phyloP scores from a whole-genome alignment of 345 rosid species.

The Populus simonii region DNA sequence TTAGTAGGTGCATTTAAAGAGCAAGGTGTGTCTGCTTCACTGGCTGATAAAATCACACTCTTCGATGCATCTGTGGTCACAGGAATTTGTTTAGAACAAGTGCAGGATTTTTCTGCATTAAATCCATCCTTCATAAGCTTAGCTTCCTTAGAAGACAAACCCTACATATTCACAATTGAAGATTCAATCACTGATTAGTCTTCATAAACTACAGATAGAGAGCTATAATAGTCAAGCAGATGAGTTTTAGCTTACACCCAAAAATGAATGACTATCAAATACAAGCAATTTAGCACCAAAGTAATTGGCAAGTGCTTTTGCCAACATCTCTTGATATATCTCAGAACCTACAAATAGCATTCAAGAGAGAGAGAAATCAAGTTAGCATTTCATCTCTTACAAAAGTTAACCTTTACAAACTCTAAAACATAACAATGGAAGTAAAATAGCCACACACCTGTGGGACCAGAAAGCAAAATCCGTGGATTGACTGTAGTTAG shows the following conservation, averaged over 20 bases:
- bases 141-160: conserved; percentile 74
- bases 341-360: conserved; percentile 65
- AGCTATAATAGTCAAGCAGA: conserved; percentile 7
- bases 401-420: neutral
- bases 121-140: conserved; percentile 67
- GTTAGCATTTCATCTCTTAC: conserved; percentile 12
- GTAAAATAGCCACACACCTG: conserved; percentile 48
- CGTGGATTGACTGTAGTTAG: conserved; percentile 72
- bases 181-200: conserved; percentile 21
- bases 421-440: neutral
- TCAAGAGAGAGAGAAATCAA: conserved; percentile 1
- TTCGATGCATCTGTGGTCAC: conserved; percentile 42
- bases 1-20: conserved; percentile 46
- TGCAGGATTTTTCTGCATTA: conserved; percentile 52
- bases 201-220: neutral
- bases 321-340: conserved; percentile 89
- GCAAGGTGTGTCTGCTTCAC: conserved; percentile 58
- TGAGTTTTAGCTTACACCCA: conserved; percentile 63
- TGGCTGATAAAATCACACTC: conserved; percentile 37
- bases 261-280: conserved; percentile 69
- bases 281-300: conserved; percentile 79
- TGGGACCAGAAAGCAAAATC: conserved; percentile 90
- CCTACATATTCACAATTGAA: conserved; percentile 41
- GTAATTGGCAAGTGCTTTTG: conserved; percentile 76
- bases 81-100: conserved; percentile 44